phyloP scores from a whole-genome alignment of 495 filamentous ascomycete species.

The Tuber brumale region DNA sequence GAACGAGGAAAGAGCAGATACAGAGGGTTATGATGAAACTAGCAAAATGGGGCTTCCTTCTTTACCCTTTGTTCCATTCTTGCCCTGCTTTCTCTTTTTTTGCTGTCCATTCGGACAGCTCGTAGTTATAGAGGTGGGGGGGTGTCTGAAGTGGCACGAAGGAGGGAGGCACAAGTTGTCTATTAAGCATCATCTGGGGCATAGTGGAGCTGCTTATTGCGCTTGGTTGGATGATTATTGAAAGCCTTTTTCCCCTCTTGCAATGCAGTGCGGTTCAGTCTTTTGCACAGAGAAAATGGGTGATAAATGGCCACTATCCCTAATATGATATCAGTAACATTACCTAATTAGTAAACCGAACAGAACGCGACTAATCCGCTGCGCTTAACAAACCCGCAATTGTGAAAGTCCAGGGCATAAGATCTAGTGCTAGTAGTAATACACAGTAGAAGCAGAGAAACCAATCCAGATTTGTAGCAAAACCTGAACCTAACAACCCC shows the following conservation, averaged over 20 bases:
- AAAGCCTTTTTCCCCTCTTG: not conserved
- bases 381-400: not conserved
- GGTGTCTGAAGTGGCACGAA: not conserved
- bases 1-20: not conserved
- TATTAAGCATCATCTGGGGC: slow-evolving; percentile 1
- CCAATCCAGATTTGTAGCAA: not conserved
- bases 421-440: not conserved
- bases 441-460: not conserved
- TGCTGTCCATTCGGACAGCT: slow-evolving; percentile 3
- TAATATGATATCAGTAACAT: not conserved
- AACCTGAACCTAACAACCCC: not conserved
- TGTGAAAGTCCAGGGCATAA: not conserved
- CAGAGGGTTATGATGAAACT: not conserved
- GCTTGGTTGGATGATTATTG: slow-evolving; percentile 3
- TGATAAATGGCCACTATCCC: not conserved
- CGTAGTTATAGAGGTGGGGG: not conserved
- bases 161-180: not conserved
- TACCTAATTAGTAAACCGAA: not conserved
- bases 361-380: not conserved
- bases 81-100: not conserved
- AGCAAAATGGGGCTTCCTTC: slow-evolving; percentile 9
- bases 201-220: not conserved
- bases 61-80: slow-evolving; percentile 9
- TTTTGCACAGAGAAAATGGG: not conserved
- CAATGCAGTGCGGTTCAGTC: not conserved